These are phyloP conservation scores for Monosporozyma siamensis DNA, from an alignment of 805 yeast species.

Conservation along the genomic window DNA sequence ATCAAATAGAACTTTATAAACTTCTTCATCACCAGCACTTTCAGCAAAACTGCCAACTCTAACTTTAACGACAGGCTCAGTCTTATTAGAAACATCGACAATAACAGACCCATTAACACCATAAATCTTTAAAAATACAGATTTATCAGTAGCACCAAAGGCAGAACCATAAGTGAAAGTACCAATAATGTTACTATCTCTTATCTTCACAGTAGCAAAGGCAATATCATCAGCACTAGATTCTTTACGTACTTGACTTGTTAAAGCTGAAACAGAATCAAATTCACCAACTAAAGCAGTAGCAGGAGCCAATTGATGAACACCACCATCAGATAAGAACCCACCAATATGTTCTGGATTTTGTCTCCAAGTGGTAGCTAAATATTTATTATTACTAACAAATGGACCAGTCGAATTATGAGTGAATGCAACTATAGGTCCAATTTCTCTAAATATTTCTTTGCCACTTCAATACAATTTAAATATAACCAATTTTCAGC, in stretches of 20 bases:
- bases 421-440: conserved; percentile 58
- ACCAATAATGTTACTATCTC: conserved; percentile 59
- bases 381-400: conserved; percentile 48
- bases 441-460: conserved; percentile 58
- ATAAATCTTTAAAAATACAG: conserved; percentile 55
- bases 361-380: conserved; percentile 75
- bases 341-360: conserved; percentile 92
- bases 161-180: conserved; percentile 82
- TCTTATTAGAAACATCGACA: conserved; percentile 46
- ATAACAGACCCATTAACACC: conserved; percentile 73
- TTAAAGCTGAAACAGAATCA: conserved; percentile 59
- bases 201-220: conserved; percentile 56
- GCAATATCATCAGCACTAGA: conserved; percentile 80
- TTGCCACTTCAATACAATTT: conserved; percentile 46
- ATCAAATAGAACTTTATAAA: conserved; percentile 34
- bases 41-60: conserved; percentile 25
- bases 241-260: conserved; percentile 64
- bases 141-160: conserved; percentile 71
- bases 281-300: conserved; percentile 76
- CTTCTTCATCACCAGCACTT: conserved; percentile 19
- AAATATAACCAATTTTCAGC: conserved; percentile 83
- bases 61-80: conserved; percentile 32
- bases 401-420: conserved; percentile 70
- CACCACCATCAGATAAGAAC: conserved; percentile 89
- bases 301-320: conserved; percentile 82